A percentile compares a stretch with the other conserved stretches of the same genome.
phyloP scores from a whole-genome alignment of 192 early-diverging fungal species.

The Backusella parvicylindrica region DNA sequence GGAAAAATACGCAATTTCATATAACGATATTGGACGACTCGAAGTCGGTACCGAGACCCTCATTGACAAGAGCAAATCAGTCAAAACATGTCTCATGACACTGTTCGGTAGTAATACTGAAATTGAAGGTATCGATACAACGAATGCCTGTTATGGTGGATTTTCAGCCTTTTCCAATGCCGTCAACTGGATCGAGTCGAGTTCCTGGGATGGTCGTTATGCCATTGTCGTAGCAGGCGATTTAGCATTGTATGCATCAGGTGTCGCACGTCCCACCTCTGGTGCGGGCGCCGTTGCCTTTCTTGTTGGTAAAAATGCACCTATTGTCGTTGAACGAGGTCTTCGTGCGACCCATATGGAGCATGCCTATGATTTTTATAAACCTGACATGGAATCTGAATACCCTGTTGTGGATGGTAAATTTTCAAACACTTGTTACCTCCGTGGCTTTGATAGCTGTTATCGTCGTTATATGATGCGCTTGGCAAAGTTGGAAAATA shows the following conservation, averaged over 20 bases:
- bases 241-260: constrained; percentile 93
- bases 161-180: constrained; percentile 94
- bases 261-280: constrained; percentile 87
- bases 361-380: constrained; percentile 98
- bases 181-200: constrained; percentile 95
- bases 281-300: constrained; percentile 90
- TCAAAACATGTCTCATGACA: constrained; percentile 95
- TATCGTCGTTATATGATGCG: constrained; percentile 82
- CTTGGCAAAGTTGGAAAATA: constrained; percentile 34
- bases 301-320: constrained; percentile 88
- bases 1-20: constrained; percentile 88
- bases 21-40: constrained; percentile 84
- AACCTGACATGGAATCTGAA: constrained; percentile 95
- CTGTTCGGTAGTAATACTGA: constrained; percentile 90
- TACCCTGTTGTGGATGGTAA: constrained; percentile 97
- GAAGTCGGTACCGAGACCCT: constrained; percentile 99
- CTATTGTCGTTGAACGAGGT: constrained; percentile 86
- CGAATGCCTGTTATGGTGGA: constrained; percentile 99
- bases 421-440: constrained; percentile 88
- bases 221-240: constrained; percentile 90
- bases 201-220: constrained; percentile 90
- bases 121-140: constrained; percentile 96
- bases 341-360: constrained; percentile 92
- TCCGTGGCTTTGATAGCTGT: constrained; percentile 83
- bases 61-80: constrained; percentile 98